Base-by-base conservation (phyloP, 139 green algal genomes). In the Coelastrella sp. region DNA sequence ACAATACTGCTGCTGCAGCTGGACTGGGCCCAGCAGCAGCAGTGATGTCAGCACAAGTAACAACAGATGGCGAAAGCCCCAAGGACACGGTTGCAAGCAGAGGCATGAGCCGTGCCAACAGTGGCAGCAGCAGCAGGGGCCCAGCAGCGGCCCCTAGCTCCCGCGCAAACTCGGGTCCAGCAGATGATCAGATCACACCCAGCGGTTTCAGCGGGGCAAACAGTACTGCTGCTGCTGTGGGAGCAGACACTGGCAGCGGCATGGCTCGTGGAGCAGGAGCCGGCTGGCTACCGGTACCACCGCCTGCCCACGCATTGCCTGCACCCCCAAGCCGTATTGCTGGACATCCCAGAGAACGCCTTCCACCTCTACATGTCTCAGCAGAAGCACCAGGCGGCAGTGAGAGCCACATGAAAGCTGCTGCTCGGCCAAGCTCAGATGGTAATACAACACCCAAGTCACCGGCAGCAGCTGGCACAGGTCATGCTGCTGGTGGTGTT, bases 291-390 rank as follows among this genome's bases (percentile, higher is more conserved):
- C 32, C 32, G 32, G 32, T 47, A 47, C 32, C 32, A 47, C 32
- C 32, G 32, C 32, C 32, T 47, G 32, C 32, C 32, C 32, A 47
- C 32, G 32, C 32, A 47, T 47, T 47, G 32, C 32, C 32, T 47
- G 32, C 32, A 47, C 32, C 32, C 32, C 32, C 32, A 47, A 47
- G 32, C 32, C 32, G 32, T 47, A 47, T 47, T 47, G 32, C 32
- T 47, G 32, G 32, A 47, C 32, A 47, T 47, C 32, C 32, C 32
- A 47, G 32, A 47, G 32, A 47, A 47, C 22, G 6, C 7, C 82
- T 61, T 23, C 5, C 82, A 11, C 82, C 82, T 17, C 82, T 87
- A 14, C 54, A 76, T 60, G 77, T 87, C n/a, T 61, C 82, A 7
- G 11, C 59, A 68, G 16, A 19, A 60, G 47, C 57, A 13, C 11